Evolutionary conservation across 23 red algal species (phyloP).

Genomic region (Agarophyton chilense): DNA sequence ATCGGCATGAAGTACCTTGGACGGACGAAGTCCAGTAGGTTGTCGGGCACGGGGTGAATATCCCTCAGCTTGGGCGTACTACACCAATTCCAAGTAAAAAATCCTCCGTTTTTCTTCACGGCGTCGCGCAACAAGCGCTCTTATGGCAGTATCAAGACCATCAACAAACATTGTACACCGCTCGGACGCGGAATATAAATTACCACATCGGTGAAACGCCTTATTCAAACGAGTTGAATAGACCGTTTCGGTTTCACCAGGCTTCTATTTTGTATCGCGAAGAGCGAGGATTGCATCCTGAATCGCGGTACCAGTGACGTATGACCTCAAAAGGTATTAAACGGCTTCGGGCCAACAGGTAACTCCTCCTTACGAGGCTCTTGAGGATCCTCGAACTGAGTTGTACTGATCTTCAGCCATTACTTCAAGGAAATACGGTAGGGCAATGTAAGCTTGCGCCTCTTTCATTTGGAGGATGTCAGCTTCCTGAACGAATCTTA

Average conservation of each 20-base stretch:
- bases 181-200: background rate
- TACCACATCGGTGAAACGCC: slow-evolving; percentile 20
- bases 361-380: slow-evolving; percentile 30
- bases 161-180: slow-evolving; percentile 27
- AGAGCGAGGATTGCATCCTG: background rate
- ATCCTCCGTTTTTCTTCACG: slow-evolving; percentile 1
- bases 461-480: slow-evolving; percentile 13
- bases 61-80: slow-evolving; percentile 9
- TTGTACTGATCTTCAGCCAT: slow-evolving; percentile 1
- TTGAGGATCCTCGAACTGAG: background rate
- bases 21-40: background rate
- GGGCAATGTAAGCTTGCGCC: background rate
- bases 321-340: slow-evolving; percentile 29
- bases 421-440: background rate
- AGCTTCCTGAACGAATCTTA: background rate
- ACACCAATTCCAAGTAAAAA: background rate
- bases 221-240: slow-evolving; percentile 28
- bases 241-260: slow-evolving; percentile 26
- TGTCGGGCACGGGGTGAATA: background rate
- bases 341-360: slow-evolving; percentile 46
- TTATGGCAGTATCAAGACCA: background rate
- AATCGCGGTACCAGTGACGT: background rate
- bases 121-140: background rate
- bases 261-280: background rate
- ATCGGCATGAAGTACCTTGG: background rate